phyloP scores from a whole-genome alignment of 352 stramenopile genomes.

The Phytophthora megakarya region DNA sequence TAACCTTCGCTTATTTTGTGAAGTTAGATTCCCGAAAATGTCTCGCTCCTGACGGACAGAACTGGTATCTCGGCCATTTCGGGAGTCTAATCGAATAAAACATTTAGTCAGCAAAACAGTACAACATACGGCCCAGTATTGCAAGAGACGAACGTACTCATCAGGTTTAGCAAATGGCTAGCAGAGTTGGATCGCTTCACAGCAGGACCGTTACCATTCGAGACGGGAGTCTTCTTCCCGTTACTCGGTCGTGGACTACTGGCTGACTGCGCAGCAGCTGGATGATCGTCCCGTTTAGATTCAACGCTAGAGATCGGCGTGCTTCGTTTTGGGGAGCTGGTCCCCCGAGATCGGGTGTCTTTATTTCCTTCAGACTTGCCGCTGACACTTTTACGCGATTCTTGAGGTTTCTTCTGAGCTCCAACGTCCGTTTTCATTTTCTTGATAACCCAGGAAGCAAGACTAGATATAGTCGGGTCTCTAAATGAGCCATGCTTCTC shows the following conservation, averaged over 20 bases:
- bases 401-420: slow-evolving; percentile 19
- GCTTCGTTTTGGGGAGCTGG: slow-evolving; percentile 15
- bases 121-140: not conserved
- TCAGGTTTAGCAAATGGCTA: slow-evolving; percentile 58
- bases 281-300: slow-evolving; percentile 14
- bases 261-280: slow-evolving; percentile 1
- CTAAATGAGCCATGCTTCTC: slow-evolving; percentile 37
- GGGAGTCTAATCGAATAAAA: slow-evolving; percentile 29
- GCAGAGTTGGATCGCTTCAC: slow-evolving; percentile 61
- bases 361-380: slow-evolving; percentile 11
- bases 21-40: slow-evolving; percentile 41
- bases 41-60: slow-evolving; percentile 35
- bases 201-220: slow-evolving; percentile 16
- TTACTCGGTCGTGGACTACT: slow-evolving; percentile 20
- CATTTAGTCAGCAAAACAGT: slow-evolving; percentile 10
- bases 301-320: not conserved
- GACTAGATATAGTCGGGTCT: slow-evolving; percentile 37
- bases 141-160: slow-evolving; percentile 42
- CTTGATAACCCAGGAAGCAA: slow-evolving; percentile 59
- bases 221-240: slow-evolving; percentile 5
- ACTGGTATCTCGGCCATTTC: slow-evolving; percentile 30
- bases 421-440: slow-evolving; percentile 58
- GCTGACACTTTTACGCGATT: slow-evolving; percentile 3
- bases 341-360: slow-evolving; percentile 13
- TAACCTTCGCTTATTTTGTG: slow-evolving; percentile 36